Base-by-base conservation (phyloP, 2,329 filamentous ascomycete genomes). In the Lecanicillium sp. region DNA sequence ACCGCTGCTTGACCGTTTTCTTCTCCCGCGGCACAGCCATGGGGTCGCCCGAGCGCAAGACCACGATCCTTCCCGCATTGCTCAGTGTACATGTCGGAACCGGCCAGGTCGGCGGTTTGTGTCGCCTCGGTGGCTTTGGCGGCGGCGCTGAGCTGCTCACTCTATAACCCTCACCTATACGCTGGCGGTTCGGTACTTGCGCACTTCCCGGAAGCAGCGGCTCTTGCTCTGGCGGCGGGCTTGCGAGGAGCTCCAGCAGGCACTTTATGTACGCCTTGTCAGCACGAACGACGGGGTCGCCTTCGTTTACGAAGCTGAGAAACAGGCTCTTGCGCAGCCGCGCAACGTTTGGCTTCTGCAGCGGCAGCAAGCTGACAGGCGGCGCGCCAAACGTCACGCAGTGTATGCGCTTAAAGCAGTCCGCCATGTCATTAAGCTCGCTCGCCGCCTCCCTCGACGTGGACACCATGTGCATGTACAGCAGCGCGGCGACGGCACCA, bases 301-400 rank as follows among this genome's bases (percentile, higher is more conserved):
- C 87, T 57, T 94, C 87, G 53, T 94, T 95, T 50, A 89, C 69
- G 54, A 94, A 87, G 30, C 74, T 77, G 37, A 87, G 71, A 55
- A 94, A 94, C 4, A 90, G 56, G 41, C 79, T 87, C 53, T 84
- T 87, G 19, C 68, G 59, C 17, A 74, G 58, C 11, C 66, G 58
- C 0, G 58, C 55, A 2, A 58, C 58, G 4, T 68, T 49, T 0
- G 83, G 79, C 47, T 76, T 83, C 19, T 68, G 53, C 3, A 94
- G 61, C 0, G 87, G 84, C 2, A 84, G 66, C 1, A 88, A 68
- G 15, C 79, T 83, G 2, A 94, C 69, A 0, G 87, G 87, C 1
- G 87, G 87, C 1, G 85, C 74, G n/a, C 87, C 87, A 49, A 94
- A 94, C 0, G 83, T 89, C 29, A 94, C 67, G 60, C 87, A 94